Evolutionary conservation across 129 eudicot species (phyloP).

Genomic region (Arctium minus): DNA sequence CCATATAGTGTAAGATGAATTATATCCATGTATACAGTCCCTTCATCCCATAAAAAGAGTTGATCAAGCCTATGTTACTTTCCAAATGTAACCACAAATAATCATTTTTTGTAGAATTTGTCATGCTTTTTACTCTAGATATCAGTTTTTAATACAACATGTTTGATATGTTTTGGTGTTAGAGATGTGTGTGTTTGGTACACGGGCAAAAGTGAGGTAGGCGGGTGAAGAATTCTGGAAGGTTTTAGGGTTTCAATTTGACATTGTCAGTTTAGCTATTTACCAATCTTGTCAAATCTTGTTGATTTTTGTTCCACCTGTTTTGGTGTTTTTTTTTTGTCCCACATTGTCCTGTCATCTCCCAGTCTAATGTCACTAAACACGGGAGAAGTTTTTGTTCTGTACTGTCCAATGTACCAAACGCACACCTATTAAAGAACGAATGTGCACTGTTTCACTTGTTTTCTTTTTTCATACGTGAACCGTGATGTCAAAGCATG

Average conservation of each 20-base stretch:
- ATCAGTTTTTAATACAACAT: not conserved
- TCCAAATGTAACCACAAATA: too few relatives aligned
- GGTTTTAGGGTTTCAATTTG: not conserved
- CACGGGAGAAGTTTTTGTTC: not conserved
- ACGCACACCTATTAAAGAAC: not conserved
- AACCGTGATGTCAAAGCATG: not conserved
- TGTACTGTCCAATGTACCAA: not conserved
- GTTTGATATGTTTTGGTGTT: not conserved
- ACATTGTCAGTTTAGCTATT: not conserved
- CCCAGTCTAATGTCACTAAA: not conserved
- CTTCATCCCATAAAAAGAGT: not conserved
- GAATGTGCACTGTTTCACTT: not conserved
- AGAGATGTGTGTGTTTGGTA: too few relatives aligned
- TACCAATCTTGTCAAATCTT: too few relatives aligned
- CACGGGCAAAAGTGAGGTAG: not conserved
- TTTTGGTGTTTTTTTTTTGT: too few relatives aligned
- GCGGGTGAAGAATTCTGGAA: not conserved
- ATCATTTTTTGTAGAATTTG: not conserved
- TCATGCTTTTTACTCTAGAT: not conserved
- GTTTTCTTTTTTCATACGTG: not conserved
- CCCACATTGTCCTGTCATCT: too few relatives aligned
- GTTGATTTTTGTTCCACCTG: too few relatives aligned
- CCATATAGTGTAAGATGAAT: not conserved
- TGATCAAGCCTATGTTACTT: too few relatives aligned
- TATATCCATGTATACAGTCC: not conserved